Evolutionary conservation across 2,329 filamentous ascomycete genomes (phyloP).

Genomic region (Coleophoma cylindrospora): DNA sequence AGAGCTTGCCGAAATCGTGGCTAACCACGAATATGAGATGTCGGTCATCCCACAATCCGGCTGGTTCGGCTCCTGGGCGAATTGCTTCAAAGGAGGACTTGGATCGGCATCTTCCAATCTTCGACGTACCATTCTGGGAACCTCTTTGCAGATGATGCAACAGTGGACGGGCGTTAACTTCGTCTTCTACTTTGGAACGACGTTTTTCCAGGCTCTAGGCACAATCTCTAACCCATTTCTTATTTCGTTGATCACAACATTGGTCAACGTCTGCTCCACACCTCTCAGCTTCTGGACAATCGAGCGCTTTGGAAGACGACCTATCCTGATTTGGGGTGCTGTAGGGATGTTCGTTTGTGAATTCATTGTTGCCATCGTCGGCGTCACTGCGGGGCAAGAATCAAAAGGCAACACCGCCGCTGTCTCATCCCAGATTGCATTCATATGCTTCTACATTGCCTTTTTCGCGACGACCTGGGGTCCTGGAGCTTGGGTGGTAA

Average conservation of each 20-base stretch:
- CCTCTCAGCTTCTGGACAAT: slow-evolving; percentile 84
- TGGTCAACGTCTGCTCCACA: slow-evolving; percentile 83
- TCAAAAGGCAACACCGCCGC: slow-evolving; percentile 42
- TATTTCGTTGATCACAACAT: slow-evolving; percentile 78
- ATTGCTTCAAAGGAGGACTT: slow-evolving; percentile 63
- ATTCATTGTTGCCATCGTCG: slow-evolving; percentile 78
- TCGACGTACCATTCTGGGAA: slow-evolving; percentile 66
- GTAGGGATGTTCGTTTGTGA: slow-evolving; percentile 81
- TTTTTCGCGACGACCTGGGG: slow-evolving; percentile 91
- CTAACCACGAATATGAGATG: slow-evolving; percentile 84
- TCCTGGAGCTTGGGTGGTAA: slow-evolving; percentile 70
- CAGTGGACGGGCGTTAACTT: slow-evolving; percentile 53
- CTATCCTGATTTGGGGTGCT: slow-evolving; percentile 74
- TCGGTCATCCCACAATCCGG: slow-evolving; percentile 58
- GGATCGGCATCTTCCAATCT: slow-evolving; percentile 59
- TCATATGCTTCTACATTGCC: slow-evolving; percentile 91
- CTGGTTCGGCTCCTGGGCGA: slow-evolving; percentile 65
- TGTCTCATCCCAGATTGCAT: slow-evolving; percentile 67
- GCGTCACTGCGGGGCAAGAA: slow-evolving; percentile 53
- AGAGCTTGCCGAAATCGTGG: slow-evolving; percentile 80
- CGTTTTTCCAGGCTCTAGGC: slow-evolving; percentile 76
- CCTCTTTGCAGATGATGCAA: slow-evolving; percentile 76
- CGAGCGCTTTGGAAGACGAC: slow-evolving; percentile 75
- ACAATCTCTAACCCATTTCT: slow-evolving; percentile 76
- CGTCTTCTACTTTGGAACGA: slow-evolving; percentile 83